Evolutionary conservation across 2,329 filamentous ascomycete species (phyloP).

Genomic region (Botryotinia narcissicola): DNA sequence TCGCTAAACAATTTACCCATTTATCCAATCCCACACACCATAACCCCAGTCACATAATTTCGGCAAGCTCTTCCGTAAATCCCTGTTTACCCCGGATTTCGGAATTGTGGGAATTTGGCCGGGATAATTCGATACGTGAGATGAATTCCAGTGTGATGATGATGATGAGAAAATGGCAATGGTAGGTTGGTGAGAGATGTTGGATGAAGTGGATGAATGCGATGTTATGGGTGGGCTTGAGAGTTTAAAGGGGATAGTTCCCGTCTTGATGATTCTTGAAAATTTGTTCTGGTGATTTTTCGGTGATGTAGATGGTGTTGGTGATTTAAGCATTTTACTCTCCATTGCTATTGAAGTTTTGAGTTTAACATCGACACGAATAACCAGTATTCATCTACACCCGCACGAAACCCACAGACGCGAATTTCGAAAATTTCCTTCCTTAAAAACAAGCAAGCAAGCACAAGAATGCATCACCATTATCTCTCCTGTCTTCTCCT

Average conservation of each 20-base stretch:
- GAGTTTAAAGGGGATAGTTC: neutral
- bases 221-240: neutral
- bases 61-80: neutral
- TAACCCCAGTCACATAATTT: neutral
- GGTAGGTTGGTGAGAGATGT: neutral
- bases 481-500: neutral
- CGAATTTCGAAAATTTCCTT: neutral
- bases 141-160: neutral
- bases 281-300: neutral
- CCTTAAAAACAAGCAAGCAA: neutral
- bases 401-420: neutral
- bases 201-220: neutral
- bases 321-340: neutral
- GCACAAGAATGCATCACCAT: neutral
- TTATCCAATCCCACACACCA: neutral
- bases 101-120: neutral
- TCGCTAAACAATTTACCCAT: conserved; percentile 1
- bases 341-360: neutral
- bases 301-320: neutral
- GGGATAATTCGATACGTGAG: neutral
- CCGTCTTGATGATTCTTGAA: neutral
- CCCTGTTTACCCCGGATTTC: conserved; percentile 13
- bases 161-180: too few relatives aligned
- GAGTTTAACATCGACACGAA: accelerated
- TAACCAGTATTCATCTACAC: neutral